These are phyloP conservation scores for Beauveria scarabaeidicola DNA, from an alignment of 2,329 filamentous ascomycete species.

Conservation along the genomic window DNA sequence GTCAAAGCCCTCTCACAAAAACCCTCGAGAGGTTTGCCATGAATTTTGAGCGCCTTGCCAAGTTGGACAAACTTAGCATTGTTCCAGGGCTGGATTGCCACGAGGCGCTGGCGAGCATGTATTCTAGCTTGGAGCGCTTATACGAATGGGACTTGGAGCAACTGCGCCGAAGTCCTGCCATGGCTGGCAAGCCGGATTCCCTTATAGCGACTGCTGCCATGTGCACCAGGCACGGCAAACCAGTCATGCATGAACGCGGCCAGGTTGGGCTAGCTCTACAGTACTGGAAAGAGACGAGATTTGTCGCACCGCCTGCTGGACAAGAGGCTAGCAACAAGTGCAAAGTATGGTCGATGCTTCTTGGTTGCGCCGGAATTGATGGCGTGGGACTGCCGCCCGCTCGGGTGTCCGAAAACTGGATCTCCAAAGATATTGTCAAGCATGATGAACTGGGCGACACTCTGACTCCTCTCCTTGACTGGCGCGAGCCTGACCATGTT, in stretches of 20 bases:
- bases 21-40: slow-evolving; percentile 60
- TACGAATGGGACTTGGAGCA: slow-evolving; percentile 60
- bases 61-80: slow-evolving; percentile 63
- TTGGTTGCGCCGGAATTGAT: slow-evolving; percentile 52
- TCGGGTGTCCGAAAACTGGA: slow-evolving; percentile 65
- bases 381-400: slow-evolving; percentile 47
- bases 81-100: slow-evolving; percentile 64
- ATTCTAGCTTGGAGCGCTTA: slow-evolving; percentile 60
- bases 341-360: slow-evolving; percentile 56
- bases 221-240: slow-evolving; percentile 62
- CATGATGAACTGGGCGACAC: slow-evolving; percentile 32
- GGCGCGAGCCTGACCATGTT: slow-evolving; percentile 63
- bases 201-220: slow-evolving; percentile 49
- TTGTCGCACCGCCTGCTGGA: slow-evolving; percentile 31
- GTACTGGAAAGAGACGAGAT: slow-evolving; percentile 63
- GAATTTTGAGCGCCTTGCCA: slow-evolving; percentile 63
- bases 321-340: slow-evolving; percentile 32
- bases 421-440: slow-evolving; percentile 59
- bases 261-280: slow-evolving; percentile 63
- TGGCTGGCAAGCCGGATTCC: slow-evolving; percentile 38
- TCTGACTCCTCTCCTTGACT: slow-evolving; percentile 49
- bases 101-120: slow-evolving; percentile 67
- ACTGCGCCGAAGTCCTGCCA: slow-evolving; percentile 40
- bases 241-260: slow-evolving; percentile 59
- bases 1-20: slow-evolving; percentile 59